Conservation (phyloP, 176 grass and related monocot species). For the Miscanthus lutarioriparius region DNA sequence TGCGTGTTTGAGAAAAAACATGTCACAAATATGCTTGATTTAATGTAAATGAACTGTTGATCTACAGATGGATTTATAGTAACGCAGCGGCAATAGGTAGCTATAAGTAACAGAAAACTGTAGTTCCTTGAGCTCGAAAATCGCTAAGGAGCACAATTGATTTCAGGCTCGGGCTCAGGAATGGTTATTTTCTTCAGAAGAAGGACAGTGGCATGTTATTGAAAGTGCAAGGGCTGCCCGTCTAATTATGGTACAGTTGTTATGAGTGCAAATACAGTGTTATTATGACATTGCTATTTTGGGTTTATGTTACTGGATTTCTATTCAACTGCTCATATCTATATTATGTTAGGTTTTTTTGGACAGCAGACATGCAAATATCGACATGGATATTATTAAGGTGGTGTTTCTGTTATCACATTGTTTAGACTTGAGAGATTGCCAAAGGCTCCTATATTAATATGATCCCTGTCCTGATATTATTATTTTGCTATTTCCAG, state of each 20-base stretch:
- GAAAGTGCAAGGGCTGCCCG: conserved; percentile 90
- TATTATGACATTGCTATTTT: conserved; percentile 31
- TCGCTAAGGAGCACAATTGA: conserved; percentile 19
- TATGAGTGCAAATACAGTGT: conserved; percentile 16
- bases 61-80: background rate
- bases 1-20: background rate
- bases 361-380: conserved; percentile 76
- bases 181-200: conserved; percentile 94
- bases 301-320: background rate
- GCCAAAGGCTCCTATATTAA: background rate
- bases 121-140: background rate
- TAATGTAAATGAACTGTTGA: conserved; percentile 12
- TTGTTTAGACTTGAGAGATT: background rate
- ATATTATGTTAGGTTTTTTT: conserved; percentile 74
- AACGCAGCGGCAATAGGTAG: background rate
- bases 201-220: conserved; percentile 91
- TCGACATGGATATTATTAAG: conserved; percentile 84
- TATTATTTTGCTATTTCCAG: conserved; percentile 49
- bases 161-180: conserved; percentile 84
- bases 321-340: conserved; percentile 23
- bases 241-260: conserved; percentile 68
- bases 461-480: conserved; percentile 18
- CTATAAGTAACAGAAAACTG: background rate
- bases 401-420: conserved; percentile 40
- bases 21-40: conserved; percentile 14